Percentiles rank a stretch among this genome's conserved stretches.
phyloP scores from a whole-genome alignment of 306 rosid genomes.

The Dryas drummondii region DNA sequence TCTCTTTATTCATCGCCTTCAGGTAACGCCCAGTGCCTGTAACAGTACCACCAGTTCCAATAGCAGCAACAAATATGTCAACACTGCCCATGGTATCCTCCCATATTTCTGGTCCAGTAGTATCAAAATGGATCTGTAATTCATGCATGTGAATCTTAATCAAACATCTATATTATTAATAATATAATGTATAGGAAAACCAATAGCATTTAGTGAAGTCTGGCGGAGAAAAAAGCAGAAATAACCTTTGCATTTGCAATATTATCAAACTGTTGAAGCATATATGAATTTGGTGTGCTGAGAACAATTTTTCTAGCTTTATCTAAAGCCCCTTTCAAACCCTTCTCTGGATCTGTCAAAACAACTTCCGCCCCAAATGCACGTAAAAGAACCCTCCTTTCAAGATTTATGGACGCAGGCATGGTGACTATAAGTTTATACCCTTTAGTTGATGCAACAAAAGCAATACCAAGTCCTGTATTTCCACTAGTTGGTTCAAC shows the following conservation, averaged over 20 bases:
- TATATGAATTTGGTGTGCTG: constrained; percentile 66
- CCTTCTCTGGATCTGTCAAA: constrained; percentile 81
- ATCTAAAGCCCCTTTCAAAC: constrained; percentile 89
- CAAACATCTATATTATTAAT: not conserved
- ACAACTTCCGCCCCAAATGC: constrained; percentile 90
- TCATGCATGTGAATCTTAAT: constrained; percentile 38
- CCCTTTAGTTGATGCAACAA: constrained; percentile 81
- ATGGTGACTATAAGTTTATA: constrained; percentile 81
- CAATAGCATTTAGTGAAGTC: constrained; percentile 16
- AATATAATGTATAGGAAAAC: not conserved
- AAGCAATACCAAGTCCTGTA: constrained; percentile 92
- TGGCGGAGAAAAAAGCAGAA: constrained; percentile 26
- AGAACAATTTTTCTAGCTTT: constrained; percentile 81
- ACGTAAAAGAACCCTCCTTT: constrained; percentile 85
- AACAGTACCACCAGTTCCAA: constrained; percentile 96
- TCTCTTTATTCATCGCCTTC: constrained; percentile 61
- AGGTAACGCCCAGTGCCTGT: constrained; percentile 89
- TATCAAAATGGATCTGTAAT: constrained; percentile 92
- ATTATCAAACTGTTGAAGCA: constrained; percentile 96
- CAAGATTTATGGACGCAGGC: constrained; percentile 87
- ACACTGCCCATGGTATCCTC: constrained; percentile 89
- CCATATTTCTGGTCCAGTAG: constrained; percentile 99
- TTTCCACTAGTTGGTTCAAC: constrained; percentile 98
- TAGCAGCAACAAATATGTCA: constrained; percentile 82
- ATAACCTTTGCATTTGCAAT: constrained; percentile 67